Base-by-base conservation (phyloP, 345 rosid genomes). In the Corchorus capsularis region DNA sequence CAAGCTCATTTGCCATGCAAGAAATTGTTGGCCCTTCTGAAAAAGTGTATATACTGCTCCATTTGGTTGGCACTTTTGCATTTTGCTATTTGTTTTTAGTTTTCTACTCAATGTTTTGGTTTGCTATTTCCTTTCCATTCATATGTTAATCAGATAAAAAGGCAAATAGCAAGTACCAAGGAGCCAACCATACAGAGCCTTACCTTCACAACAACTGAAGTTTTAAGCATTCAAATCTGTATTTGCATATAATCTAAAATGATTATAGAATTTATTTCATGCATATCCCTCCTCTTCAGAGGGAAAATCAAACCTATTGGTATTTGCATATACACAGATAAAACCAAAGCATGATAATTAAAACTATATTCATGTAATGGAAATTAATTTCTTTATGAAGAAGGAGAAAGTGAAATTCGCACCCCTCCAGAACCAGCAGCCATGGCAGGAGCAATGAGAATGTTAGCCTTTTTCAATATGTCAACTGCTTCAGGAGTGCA, bases 371-470 rank as follows among this genome's bases (percentile, higher is more conserved):
- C 43, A 71, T 45, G 55, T 67, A 15, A 67, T 41, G n/a, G 34
- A 77, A 37, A 61, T 60, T 15, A 77, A 45, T 32, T 60, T n/a
- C 27, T 17, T 60, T 35, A 43, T 32, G 74, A 55, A 35, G 61
- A 54, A 10, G 49, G 39, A 46, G 65, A 60, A 79, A 12, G 49
- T 46, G 63, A 87, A 68, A 66, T 77, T 75, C 87, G 50, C 74
- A 96, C 99, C 88, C 97, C 98, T 83, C 99, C 99, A 72, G 99
- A 96, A 81, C 98, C 97, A 79, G 99, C 97, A 57, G 99, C 99
- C 87, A 93, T 83, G 60, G 98, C 93, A 83, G 99, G 99, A 79
- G 97, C 99, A 54, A 91, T 84, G 65, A 96, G 92, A 72, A 96
- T 90, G 83, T 87, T 92, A 49, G 96, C 93, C 80, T 93, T 93